Evolutionary conservation across 495 filamentous ascomycete genomes (phyloP), one percentile per base, ranked within the genome.

Genomic region (Penicillium diatomitis): DNA sequence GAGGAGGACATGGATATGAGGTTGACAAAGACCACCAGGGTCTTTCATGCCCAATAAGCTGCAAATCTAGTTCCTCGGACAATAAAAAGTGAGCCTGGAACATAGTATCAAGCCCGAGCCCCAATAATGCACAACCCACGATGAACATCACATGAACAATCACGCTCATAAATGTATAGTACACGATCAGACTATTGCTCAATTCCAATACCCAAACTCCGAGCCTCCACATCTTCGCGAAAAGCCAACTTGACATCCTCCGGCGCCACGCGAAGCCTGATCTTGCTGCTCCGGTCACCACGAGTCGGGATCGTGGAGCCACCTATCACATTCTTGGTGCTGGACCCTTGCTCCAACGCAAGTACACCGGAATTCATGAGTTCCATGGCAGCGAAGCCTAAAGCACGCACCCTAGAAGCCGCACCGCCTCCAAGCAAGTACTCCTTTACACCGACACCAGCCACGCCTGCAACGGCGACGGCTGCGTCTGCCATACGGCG

Each of bases 211-310:
- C 73, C 87, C 52, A 96, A 69, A 10, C 80, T 82, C 61, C 83
- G 87, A 28, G 91, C 85, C 65, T 95, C 87, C 6, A 75, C 78
- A 73, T 99, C 92, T 55, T 95, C 91, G 49, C 82, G 80, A 55
- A 97, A 82, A 34, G 94, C 92, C 51, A 82, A 69, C 63, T 84
- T 83, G 0, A 99, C 80, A 65, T 99, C 92, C 56, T 96, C 92
- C 38, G 95, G 86, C 2, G 85, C 83, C 49, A 96, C 84, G 31
- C 87, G 78, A 45, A 97, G 72, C 51, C 91, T 73, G 7, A 99
- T 81, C 63, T 90, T 91, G 35, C 89, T 89, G 31, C 83, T 87
- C 10, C 92, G 73, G 55, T 96, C 90, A 0, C 88, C 87, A 51
- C 79, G 80, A 50, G 81, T 77, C 12, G 65, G 60, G 30, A 71